Percentiles rank a stretch among this genome's conserved stretches.
Evolutionary conservation across 305 asterid species (phyloP).

Genomic region (Ilex paraguariensis): DNA sequence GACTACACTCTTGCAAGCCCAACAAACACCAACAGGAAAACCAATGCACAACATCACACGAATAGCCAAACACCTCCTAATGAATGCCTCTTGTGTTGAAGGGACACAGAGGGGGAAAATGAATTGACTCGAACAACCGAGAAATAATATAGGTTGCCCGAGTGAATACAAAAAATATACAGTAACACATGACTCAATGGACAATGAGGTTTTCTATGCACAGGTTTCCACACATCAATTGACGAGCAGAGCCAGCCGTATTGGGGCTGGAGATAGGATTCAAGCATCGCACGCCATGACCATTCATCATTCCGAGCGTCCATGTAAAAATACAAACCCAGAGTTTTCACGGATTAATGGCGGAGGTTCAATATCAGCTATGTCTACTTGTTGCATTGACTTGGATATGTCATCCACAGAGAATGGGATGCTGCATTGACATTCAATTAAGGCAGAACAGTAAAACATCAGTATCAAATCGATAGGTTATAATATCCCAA

Average conservation of each 20-base stretch:
- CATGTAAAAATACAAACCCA: conserved; percentile 85
- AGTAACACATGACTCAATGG: conserved; percentile 20
- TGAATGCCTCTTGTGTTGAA: conserved; percentile 33
- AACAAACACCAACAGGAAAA: conserved; percentile 25
- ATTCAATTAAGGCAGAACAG: neutral
- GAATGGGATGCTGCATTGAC: conserved; percentile 83
- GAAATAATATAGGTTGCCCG: conserved; percentile 26
- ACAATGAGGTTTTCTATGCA: conserved; percentile 28
- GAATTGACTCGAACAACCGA: conserved; percentile 45
- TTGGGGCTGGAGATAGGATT: conserved; percentile 11
- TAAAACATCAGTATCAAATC: no score
- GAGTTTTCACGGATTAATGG: conserved; percentile 93
- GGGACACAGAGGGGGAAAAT: conserved; percentile 32
- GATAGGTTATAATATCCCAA: conserved; percentile 1
- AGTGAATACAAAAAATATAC: conserved; percentile 40
- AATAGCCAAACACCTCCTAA: conserved; percentile 24
- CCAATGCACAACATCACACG: conserved; percentile 33
- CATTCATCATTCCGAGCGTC: conserved; percentile 47
- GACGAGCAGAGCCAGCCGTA: conserved; percentile 16
- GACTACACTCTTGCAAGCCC: conserved; percentile 37
- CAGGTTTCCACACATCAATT: conserved; percentile 21
- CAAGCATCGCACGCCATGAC: conserved; percentile 15
- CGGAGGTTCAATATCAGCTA: conserved; percentile 85
- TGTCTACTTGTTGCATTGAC: conserved; percentile 76
- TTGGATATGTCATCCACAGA: conserved; percentile 95